Evolutionary conservation across 2,329 filamentous ascomycete genomes (phyloP), one percentile per base, ranked within the genome.

Genomic region (Alternaria novae-zelandiae): DNA sequence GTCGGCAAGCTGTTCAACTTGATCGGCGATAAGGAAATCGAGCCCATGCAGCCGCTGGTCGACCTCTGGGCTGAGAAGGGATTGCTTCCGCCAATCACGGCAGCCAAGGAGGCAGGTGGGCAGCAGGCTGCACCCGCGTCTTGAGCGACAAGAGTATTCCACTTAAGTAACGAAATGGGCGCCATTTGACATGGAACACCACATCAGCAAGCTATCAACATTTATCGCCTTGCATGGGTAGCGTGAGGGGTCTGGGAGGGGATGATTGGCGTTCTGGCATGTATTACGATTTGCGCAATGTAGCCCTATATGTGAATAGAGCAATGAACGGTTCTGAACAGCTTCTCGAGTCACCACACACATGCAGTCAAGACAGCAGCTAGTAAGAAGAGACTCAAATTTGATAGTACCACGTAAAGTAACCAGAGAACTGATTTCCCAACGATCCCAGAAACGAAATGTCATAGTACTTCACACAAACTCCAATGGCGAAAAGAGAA

Each of bases 31-130:
- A 91, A 93, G 75, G 95, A 97, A 81, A 87, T 96, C 73, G 94
- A 97, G 85, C 95, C 95, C 21, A 97, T 98, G 93, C 93, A 96
- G 83, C 93, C 93, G 25, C 83, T 98, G 71, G 92, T 98, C 71
- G 94, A 97, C 74, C 86, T 97, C 51, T 97, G 94, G 91, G 90
- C 94, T 25, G 90, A 90, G 66, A 95, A 95, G 76, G 94, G 94
- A 63, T 92, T 94, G 25, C 91, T 98, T 72, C 94, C 94, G 11
- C 65, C 70, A 28, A 32, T 59, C 26, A 61, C 70, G 11, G 57
- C 68, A 0, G 51, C 51, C 28, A 74, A 74, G 66, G 72, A 78
- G 54, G 65, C 70, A n/a, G 63, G 66, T 41, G 63, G 60, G 4
- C 74, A 65, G 44, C 69, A 67, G 55, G 63, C 67, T 57, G 65